Evolutionary conservation across 768 basidiomycete species (phyloP).

Genomic region (Suillus ampliporus): DNA sequence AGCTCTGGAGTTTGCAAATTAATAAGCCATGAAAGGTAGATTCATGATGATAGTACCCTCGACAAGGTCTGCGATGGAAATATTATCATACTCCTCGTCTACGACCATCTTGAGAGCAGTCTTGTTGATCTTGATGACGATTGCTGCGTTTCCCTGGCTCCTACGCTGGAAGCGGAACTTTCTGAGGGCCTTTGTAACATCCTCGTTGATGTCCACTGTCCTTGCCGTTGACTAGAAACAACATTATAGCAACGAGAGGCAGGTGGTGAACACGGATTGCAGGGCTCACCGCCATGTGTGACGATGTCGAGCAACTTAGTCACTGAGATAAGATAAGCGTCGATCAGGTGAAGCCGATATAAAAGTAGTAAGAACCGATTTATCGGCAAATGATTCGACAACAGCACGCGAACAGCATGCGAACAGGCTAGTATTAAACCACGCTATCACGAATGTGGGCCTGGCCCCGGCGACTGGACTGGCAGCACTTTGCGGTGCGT

Average conservation of each 20-base stretch:
- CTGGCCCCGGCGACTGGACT: no score
- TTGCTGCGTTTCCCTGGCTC: constrained; percentile 71
- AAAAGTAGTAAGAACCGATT: no score
- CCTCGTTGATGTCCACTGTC: constrained; percentile 87
- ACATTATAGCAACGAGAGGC: constrained; percentile 7
- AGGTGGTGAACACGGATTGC: not conserved
- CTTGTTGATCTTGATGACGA: constrained; percentile 93
- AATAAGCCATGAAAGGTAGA: constrained; percentile 1
- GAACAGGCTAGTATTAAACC: no score
- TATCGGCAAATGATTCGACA: no score
- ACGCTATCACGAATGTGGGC: no score
- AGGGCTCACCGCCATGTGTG: constrained; percentile 5
- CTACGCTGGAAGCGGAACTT: constrained; percentile 82
- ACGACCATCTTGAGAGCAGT: constrained; percentile 79
- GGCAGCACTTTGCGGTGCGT: no score
- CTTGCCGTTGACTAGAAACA: constrained; percentile 4
- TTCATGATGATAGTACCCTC: constrained; percentile 59
- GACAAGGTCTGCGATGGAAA: constrained; percentile 83
- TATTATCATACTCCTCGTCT: constrained; percentile 77
- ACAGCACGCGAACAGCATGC: no score
- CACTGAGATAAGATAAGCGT: not conserved
- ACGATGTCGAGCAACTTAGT: not conserved
- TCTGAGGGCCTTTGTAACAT: constrained; percentile 77
- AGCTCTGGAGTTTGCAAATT: constrained; percentile 58
- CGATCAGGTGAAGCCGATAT: no score